A percentile compares a stretch with the other conserved stretches of the same genome.
Evolutionary conservation across 129 eudicot genomes (phyloP).

Genomic region (Flaveria brownii): DNA sequence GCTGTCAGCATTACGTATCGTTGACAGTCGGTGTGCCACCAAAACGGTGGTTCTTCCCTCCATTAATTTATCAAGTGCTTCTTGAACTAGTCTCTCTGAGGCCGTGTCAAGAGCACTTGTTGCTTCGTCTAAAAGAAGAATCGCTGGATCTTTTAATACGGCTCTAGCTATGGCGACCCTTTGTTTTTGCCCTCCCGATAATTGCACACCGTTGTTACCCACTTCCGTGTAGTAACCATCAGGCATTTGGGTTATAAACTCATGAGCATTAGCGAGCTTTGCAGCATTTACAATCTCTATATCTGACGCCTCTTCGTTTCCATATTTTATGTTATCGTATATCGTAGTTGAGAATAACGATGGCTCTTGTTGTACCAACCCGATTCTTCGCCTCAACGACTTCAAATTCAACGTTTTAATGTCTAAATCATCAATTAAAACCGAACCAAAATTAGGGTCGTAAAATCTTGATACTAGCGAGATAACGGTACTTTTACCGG

Average conservation of each 20-base stretch:
- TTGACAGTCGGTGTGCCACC: conserved; percentile 77
- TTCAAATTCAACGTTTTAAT: conserved; percentile 54
- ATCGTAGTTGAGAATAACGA: conserved; percentile 72
- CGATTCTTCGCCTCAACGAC: conserved; percentile 57
- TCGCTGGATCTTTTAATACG: conserved; percentile 59
- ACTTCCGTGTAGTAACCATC: conserved; percentile 70
- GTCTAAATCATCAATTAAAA: conserved; percentile 57
- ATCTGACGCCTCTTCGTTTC: conserved; percentile 63
- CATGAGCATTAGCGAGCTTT: conserved; percentile 75
- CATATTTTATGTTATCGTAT: conserved; percentile 70
- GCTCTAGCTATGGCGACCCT: conserved; percentile 89
- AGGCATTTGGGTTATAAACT: conserved; percentile 65
- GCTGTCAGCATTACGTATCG: conserved; percentile 58
- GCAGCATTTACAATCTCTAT: conserved; percentile 74
- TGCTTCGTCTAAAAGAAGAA: conserved; percentile 84
- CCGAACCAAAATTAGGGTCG: conserved; percentile 60
- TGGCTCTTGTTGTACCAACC: conserved; percentile 88
- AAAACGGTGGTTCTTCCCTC: conserved; percentile 64
- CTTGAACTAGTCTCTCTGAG: conserved; percentile 69
- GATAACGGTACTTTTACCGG: conserved; percentile 77
- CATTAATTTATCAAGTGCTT: conserved; percentile 73
- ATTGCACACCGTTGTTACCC: conserved; percentile 66
- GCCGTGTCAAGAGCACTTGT: conserved; percentile 79
- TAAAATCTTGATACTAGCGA: conserved; percentile 66
- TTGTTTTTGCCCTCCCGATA: conserved; percentile 92